Percentiles rank a stretch among this genome's conserved stretches.
Conservation (phyloP, 768 basidiomycete species). For the Terana coerulea region DNA sequence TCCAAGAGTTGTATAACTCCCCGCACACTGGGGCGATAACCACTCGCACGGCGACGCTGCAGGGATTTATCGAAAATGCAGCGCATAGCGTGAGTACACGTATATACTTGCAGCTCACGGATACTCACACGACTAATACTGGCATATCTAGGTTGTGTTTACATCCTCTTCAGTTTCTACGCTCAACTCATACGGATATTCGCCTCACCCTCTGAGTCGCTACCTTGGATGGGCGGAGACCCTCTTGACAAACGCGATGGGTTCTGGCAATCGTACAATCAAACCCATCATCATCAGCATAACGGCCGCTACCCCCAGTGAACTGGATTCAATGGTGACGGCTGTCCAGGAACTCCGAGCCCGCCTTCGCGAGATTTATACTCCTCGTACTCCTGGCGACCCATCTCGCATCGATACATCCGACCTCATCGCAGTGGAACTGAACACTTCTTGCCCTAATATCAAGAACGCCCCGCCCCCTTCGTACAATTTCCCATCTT, state of each 20-base stretch:
- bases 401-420: constrained; percentile 21
- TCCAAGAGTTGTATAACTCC: constrained; percentile 61
- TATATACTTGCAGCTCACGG: background rate
- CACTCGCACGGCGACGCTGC: constrained; percentile 70
- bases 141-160: constrained; percentile 53
- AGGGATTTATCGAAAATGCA: constrained; percentile 66
- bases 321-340: constrained; percentile 52
- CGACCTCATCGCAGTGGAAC: constrained; percentile 62
- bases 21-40: constrained; percentile 75
- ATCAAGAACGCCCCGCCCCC: constrained; percentile 58
- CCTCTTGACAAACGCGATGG: constrained; percentile 39
- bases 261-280: constrained; percentile 18
- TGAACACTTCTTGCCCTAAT: constrained; percentile 87
- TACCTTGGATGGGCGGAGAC: constrained; percentile 64
- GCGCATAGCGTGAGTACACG: constrained; percentile 51
- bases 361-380: constrained; percentile 20
- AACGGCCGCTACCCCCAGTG: constrained; percentile 53
- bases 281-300: constrained; percentile 82
- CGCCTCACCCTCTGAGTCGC: constrained; percentile 62
- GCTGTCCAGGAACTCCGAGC: constrained; percentile 59
- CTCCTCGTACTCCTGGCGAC: constrained; percentile 27
- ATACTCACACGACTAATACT: background rate
- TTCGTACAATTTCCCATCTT: constrained; percentile 53
- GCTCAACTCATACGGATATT: constrained; percentile 86
- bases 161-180: constrained; percentile 48